These are phyloP conservation scores for Phlebiopsis flavidoalba DNA, from an alignment of 768 basidiomycete genomes.

Conservation along the genomic window DNA sequence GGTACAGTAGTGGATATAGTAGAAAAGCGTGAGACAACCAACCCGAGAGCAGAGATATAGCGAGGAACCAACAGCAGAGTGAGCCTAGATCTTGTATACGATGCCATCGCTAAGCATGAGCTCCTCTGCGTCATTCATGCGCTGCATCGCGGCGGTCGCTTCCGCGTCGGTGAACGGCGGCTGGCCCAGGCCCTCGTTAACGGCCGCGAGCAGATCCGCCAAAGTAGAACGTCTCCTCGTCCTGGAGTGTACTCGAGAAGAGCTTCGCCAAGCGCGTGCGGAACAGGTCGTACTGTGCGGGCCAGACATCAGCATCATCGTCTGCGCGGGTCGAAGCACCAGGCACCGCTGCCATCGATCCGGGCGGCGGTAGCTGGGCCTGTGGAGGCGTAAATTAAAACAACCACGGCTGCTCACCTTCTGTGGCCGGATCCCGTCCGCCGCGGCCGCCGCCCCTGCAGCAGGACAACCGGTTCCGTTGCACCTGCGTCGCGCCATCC, in stretches of 20 bases:
- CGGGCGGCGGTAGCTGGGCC: not conserved
- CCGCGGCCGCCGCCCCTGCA: conserved; percentile 28
- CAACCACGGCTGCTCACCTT: conserved; percentile 43
- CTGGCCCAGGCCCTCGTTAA: conserved; percentile 73
- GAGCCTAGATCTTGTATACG: conserved; percentile 70
- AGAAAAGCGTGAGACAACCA: conserved; percentile 7
- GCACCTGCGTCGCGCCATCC: conserved; percentile 30
- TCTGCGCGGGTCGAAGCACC: not conserved
- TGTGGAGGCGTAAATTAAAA: not conserved
- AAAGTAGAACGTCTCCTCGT: conserved; percentile 74
- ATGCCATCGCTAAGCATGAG: conserved; percentile 86
- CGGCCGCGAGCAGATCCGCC: conserved; percentile 58
- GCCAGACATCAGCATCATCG: not conserved
- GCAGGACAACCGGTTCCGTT: conserved; percentile 25
- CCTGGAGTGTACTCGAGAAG: conserved; percentile 62
- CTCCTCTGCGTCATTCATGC: conserved; percentile 77
- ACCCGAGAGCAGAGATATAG: not conserved
- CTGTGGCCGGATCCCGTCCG: conserved; percentile 46
- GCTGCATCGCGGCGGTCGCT: conserved; percentile 63
- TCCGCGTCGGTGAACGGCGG: conserved; percentile 78
- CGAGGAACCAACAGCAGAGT: not conserved
- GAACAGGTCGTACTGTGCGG: conserved; percentile 65
- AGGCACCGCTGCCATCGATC: not conserved
- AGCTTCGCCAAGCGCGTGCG: conserved; percentile 68
- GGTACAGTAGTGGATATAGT: not conserved